Conservation (phyloP, 495 filamentous ascomycete species). For the Xylaria curta region DNA sequence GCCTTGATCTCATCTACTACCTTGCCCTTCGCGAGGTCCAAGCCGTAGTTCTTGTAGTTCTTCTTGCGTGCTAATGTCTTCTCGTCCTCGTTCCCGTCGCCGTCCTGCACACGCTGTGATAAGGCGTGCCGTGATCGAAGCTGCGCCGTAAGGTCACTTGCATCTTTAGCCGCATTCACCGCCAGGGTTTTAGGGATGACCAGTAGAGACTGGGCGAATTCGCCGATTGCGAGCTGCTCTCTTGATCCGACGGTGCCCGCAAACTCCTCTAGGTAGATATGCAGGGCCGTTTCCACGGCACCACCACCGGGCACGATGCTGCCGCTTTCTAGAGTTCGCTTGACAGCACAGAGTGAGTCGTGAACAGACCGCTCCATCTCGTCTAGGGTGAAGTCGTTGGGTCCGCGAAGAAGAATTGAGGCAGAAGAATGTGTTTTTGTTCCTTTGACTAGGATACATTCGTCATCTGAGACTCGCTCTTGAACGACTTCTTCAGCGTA, state of each 20-base stretch:
- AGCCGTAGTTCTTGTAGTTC: slow-evolving; percentile 96
- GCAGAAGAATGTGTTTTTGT: slow-evolving; percentile 92
- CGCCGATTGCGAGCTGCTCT: slow-evolving; percentile 97
- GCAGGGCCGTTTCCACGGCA: slow-evolving; percentile 96
- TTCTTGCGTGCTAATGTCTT: slow-evolving; percentile 89
- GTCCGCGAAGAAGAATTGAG: slow-evolving; percentile 93
- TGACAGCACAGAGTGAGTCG: slow-evolving; percentile 94
- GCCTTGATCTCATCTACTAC: slow-evolving; percentile 94
- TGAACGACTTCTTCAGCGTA: slow-evolving; percentile 94
- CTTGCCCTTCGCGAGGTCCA: slow-evolving; percentile 88
- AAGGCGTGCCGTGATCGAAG: slow-evolving; percentile 94
- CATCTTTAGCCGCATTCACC: slow-evolving; percentile 95
- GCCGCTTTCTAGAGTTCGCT: slow-evolving; percentile 95
- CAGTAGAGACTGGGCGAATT: slow-evolving; percentile 94
- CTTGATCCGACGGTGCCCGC: slow-evolving; percentile 97
- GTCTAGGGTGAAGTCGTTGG: slow-evolving; percentile 96
- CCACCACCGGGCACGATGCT: slow-evolving; percentile 96
- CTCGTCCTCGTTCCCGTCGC: slow-evolving; percentile 81
- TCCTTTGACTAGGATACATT: slow-evolving; percentile 96
- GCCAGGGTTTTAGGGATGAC: slow-evolving; percentile 96
- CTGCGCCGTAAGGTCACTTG: slow-evolving; percentile 92
- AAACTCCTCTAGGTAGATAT: slow-evolving; percentile 99
- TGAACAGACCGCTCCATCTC: slow-evolving; percentile 99
- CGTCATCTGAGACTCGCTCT: slow-evolving; percentile 97
- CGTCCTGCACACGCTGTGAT: slow-evolving; percentile 86